Base-by-base conservation (phyloP, 2,329 filamentous ascomycete species). In the Fusarium vanettenii region DNA sequence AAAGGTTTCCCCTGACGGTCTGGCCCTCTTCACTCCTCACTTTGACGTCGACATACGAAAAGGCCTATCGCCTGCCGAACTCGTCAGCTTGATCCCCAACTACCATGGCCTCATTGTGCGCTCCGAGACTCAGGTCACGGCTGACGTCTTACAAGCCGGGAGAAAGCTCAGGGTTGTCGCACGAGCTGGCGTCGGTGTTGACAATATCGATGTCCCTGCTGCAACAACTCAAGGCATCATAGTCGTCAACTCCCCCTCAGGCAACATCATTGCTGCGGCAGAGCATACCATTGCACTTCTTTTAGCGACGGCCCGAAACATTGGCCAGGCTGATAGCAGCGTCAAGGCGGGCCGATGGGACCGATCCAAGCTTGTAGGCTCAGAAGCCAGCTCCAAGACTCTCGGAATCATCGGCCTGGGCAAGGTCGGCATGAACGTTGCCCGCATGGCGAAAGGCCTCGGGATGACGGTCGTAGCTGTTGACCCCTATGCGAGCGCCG, bases 371-470 rank as follows among this genome's bases (percentile, higher is more conserved):
- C 87, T 95, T 4, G 92, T 95, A 0, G 94, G 94, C 6, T 89
- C 95, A 20, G 94, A 96, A 81, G 91, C 95, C 13, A 93, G 94
- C 60, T 90, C 92, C 55, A 96, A 95, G 84, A 93, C 90, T 1
- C 85, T 96, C 8, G 93, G 92, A 1, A 92, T 96, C 60, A 90
- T 97, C 43, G 94, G 94, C 1, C 84, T 95, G 29, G 94, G 94
- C n/a, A 95, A 95, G 85, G 93, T 96, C 31, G 94, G 94, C 25
- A 87, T 95, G 79, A 93, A 93, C 60, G 94, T 96, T 18, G 94
- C 94, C 20, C 87, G 93, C n/a, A 92, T 95, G 85, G 93, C 92
- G 10, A 92, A 92, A 63, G 93, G 94, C 0, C 84, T 96, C 29
- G 93, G 93, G 0, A 95, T 96, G 94, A 89, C 89, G 48, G 89